Percentiles rank a stretch among this genome's conserved stretches.
These are phyloP conservation scores for Geum urbanum DNA, from an alignment of 306 rosid genomes.

Conservation along the genomic window DNA sequence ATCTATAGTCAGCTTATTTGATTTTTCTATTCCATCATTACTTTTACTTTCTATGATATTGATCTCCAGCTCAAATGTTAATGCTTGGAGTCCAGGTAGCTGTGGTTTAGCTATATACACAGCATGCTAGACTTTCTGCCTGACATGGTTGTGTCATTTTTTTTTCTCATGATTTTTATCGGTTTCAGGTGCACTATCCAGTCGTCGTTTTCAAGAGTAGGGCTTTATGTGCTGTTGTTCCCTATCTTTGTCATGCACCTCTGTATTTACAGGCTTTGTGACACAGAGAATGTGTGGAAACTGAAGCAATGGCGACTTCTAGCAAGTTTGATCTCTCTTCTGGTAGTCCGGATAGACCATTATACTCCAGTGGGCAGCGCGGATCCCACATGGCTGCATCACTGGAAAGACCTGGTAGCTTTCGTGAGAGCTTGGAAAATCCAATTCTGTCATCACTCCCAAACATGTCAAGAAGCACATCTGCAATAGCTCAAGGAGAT, in stretches of 20 bases:
- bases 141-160: neutral
- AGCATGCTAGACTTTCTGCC: neutral
- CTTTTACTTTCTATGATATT: too few species aligned
- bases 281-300: constrained; percentile 48
- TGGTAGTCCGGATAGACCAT: constrained; percentile 83
- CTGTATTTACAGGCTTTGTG: constrained; percentile 47
- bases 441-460: constrained; percentile 81
- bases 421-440: constrained; percentile 81
- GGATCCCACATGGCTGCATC: constrained; percentile 84
- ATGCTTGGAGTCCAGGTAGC: neutral
- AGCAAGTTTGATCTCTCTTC: constrained; percentile 87
- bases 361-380: constrained; percentile 79
- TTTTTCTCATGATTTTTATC: constrained; percentile 25
- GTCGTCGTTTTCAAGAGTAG: constrained; percentile 25
- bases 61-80: constrained; percentile 1
- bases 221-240: constrained; percentile 53
- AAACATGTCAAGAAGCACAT: constrained; percentile 74
- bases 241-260: constrained; percentile 61
- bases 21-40: neutral
- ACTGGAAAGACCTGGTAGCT: constrained; percentile 86
- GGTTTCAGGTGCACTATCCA: constrained; percentile 48
- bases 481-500: constrained; percentile 62
- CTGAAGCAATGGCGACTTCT: constrained; percentile 84
- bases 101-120: neutral
- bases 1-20: neutral